phyloP scores from a whole-genome alignment of 352 stramenopile species.

The Pythium oligandrum region DNA sequence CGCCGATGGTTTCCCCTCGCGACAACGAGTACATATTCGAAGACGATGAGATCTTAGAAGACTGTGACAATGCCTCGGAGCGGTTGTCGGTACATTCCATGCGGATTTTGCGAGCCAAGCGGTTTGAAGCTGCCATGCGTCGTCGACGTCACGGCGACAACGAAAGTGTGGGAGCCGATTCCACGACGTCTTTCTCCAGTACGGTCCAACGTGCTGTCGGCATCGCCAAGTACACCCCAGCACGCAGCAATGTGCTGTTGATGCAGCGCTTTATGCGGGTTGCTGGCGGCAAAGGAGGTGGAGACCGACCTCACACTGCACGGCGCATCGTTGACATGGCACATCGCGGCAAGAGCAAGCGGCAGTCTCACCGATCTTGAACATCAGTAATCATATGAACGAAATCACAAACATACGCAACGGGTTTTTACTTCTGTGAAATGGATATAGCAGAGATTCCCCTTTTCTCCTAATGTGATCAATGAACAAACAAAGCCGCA shows the following conservation, averaged over 20 bases:
- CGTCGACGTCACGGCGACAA: neutral
- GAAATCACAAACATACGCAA: too few relatives aligned
- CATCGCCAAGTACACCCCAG: slow-evolving; percentile 56
- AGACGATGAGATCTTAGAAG: neutral
- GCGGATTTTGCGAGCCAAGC: neutral
- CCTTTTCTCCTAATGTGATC: too few relatives aligned
- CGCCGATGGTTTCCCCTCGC: neutral
- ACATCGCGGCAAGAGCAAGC: too few relatives aligned
- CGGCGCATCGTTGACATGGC: too few relatives aligned
- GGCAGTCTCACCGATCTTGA: neutral
- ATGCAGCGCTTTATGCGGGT: slow-evolving; percentile 50
- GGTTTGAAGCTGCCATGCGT: neutral
- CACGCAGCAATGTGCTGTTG: slow-evolving; percentile 44
- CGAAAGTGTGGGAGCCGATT: neutral
- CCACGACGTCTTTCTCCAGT: slow-evolving; percentile 18
- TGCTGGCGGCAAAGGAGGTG: neutral
- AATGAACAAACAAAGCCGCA: too few relatives aligned
- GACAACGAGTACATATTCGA: neutral
- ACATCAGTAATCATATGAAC: neutral
- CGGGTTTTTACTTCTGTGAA: too few relatives aligned
- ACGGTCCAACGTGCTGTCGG: slow-evolving; percentile 19
- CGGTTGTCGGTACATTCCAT: neutral
- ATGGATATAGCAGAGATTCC: too few relatives aligned
- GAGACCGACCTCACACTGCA: too few relatives aligned
- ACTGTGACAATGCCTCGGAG: neutral